Evolutionary conservation across 2,329 filamentous ascomycete genomes (phyloP).

Genomic region (Stagonosporopsis rhizophila): DNA sequence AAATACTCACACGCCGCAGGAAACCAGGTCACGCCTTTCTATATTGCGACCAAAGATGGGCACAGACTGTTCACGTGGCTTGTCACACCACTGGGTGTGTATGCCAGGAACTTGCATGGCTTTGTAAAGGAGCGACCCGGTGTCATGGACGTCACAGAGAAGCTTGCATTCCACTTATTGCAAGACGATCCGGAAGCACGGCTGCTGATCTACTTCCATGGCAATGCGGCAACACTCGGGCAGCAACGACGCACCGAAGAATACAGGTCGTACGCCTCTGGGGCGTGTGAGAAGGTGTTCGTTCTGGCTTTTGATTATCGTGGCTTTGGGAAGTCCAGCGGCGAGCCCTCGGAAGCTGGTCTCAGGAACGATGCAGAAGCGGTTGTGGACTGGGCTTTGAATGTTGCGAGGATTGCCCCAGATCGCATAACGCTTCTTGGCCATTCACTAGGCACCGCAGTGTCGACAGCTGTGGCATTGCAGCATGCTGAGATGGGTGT

Average conservation of each 20-base stretch:
- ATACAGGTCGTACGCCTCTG: slow-evolving; percentile 78
- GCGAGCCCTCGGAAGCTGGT: slow-evolving; percentile 78
- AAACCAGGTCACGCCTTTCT: slow-evolving; percentile 87
- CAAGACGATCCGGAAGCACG: slow-evolving; percentile 59
- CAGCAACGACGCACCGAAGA: slow-evolving; percentile 78
- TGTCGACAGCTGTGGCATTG: slow-evolving; percentile 76
- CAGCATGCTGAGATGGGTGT: slow-evolving; percentile 65
- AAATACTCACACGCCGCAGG: slow-evolving; percentile 57
- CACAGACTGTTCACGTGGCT: slow-evolving; percentile 91
- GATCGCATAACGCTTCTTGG: slow-evolving; percentile 81
- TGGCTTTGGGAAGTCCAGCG: slow-evolving; percentile 83
- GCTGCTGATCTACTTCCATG: slow-evolving; percentile 63
- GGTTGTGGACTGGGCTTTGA: slow-evolving; percentile 75
- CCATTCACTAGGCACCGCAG: slow-evolving; percentile 88
- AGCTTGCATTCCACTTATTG: slow-evolving; percentile 59
- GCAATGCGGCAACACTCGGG: slow-evolving; percentile 77
- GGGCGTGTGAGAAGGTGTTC: slow-evolving; percentile 61
- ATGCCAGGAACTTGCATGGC: slow-evolving; percentile 70
- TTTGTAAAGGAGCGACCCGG: slow-evolving; percentile 61
- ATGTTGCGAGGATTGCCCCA: slow-evolving; percentile 70
- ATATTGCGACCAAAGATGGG: slow-evolving; percentile 74
- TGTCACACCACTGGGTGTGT: slow-evolving; percentile 78
- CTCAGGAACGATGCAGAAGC: slow-evolving; percentile 80
- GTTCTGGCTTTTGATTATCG: slow-evolving; percentile 91
- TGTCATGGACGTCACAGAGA: slow-evolving; percentile 56